phyloP scores from a whole-genome alignment of 495 filamentous ascomycete species.

The Entonaema liquescens region DNA sequence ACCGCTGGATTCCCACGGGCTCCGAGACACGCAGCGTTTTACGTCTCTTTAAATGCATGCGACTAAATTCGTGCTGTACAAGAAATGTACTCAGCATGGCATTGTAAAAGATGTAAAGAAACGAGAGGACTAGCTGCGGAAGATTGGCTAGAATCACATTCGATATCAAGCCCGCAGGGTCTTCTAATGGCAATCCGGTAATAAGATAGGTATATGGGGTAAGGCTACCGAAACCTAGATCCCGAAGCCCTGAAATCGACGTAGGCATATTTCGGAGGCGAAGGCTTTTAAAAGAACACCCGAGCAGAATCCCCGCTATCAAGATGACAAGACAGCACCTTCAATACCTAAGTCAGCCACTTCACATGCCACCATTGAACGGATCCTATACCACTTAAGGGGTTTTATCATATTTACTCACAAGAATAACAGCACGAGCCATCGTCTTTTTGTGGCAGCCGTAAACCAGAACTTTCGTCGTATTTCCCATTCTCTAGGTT shows the following conservation, averaged over 20 bases:
- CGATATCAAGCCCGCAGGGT: background rate
- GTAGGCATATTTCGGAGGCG: background rate
- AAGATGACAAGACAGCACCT: background rate
- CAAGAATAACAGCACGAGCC: background rate
- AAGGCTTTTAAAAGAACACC: background rate
- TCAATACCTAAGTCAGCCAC: background rate
- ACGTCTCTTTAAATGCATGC: background rate
- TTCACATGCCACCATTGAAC: background rate
- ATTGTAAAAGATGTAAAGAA: background rate
- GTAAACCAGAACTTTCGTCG: background rate
- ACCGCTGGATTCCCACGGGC: background rate
- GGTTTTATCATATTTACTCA: background rate
- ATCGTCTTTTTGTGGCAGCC: background rate
- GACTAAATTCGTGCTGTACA: background rate
- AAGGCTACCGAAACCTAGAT: background rate
- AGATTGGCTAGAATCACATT: background rate
- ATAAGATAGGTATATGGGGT: background rate
- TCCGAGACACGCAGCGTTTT: background rate
- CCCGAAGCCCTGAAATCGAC: background rate
- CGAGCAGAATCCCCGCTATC: background rate
- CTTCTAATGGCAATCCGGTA: background rate
- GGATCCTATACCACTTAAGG: background rate
- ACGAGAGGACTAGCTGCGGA: background rate
- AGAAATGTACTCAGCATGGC: background rate
- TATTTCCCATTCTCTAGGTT: background rate